Base-by-base conservation (phyloP, 805 yeast species). In the Hanseniaspora pseudoguilliermondii region DNA sequence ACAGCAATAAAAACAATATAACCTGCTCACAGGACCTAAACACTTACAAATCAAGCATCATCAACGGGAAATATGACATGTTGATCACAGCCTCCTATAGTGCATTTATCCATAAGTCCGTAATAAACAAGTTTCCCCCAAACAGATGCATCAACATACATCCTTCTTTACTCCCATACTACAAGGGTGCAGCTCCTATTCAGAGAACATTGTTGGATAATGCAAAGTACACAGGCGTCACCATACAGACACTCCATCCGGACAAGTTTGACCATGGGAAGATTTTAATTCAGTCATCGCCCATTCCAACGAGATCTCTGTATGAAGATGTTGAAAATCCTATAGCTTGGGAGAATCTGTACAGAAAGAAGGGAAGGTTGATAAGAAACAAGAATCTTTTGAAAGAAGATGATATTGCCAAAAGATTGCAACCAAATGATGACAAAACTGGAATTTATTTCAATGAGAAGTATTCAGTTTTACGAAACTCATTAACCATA, bases 31-130 rank as follows among this genome's bases (percentile, higher is more conserved):
- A 64, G 4, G 57, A 57, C 44, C 44, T 58, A 9, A 59, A 57
- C n/a, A 44, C 62, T 47, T 59, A 20, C 23, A 47, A 16, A 32
- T 40, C 49, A 16, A 32, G 60, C 7, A 57, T 70, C 34, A 57
- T 60, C 0, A 48, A 58, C 0, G 57, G 65, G 1, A 55, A 66
- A 2, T 83, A 76, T 65, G 78, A 84, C 59, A 65, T 89, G 60
- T 83, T 89, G 0, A 74, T 93, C n/a, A 97, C 97, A 0, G 97
- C 89, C 0, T 88, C 97, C 0, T 93, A 81, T 66, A 98, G 97
- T 0, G 74, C 75, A 51, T 71, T 91, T 47, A 88, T 93, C 4
- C 97, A 97, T 0, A 70, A 69, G 0, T 57, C 66, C 1, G 79
- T 88, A 60, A 67, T 93, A 1, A 50, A 63, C 0, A 50, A 66